Base-by-base conservation (phyloP, 495 filamentous ascomycete genomes). In the Hypoxylon fragiforme region DNA sequence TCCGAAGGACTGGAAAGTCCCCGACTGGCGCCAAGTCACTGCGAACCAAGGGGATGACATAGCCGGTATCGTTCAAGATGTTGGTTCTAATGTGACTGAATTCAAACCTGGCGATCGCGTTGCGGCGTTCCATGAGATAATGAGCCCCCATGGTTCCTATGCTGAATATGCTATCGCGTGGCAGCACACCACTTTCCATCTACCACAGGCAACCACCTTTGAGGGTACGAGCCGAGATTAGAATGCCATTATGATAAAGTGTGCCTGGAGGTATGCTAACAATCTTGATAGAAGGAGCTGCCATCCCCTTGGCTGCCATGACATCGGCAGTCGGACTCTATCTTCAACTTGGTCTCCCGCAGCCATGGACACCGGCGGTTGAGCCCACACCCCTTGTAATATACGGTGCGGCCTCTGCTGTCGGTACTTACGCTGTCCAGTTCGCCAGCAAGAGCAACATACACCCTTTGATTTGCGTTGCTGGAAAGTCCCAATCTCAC, bases 1-100 rank as follows among this genome's bases (percentile, higher is more conserved):
- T 65, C 89, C 89, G 2, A 92, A 92, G 63, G 89, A 92, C 70
- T 90, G 86, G 87, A 90, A 87, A 57, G 18, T 72, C 2, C 65
- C 73, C 5, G 53, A 65, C 0, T 40, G 50, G 22, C 21, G 12
- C 11, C 7, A 51, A 6, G 34, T 18, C 3, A 35, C 60, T 19
- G 31, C 64, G 3, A 90, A 90, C 68, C 60, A 72, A 39, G 88
- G 88, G 28, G 87, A 91, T 66, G 87, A 90, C 62, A 86, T 90
- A 44, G 85, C 86, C 8, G 87, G 87, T 14, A 73, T 83, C 28
- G 77, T 91, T 16, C 69, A 85, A n/a, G 60, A 69, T 1, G 81
- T 88, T 38, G 87, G 87, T 16, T 62, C 73, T 7, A 77, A 78
- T 31, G 84, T 89, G 1, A 72, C 60, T 11, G 82, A 83, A 46